A percentile compares a stretch with the other conserved stretches of the same genome.
Conservation (phyloP, 176 grass and related monocot genomes). For the Phoenix roebelenii region DNA sequence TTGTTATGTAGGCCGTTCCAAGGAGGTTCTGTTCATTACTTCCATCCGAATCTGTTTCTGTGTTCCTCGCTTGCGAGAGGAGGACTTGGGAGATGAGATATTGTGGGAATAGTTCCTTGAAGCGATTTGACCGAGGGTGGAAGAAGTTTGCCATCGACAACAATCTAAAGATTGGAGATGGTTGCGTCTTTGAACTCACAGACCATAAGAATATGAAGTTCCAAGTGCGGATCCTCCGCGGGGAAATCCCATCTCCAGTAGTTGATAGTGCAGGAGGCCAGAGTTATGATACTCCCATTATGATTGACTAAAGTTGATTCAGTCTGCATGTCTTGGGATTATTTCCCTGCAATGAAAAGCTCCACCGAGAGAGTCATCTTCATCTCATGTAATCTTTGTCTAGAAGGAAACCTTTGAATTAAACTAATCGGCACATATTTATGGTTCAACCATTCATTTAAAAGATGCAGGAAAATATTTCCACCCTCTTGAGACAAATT, state of each 20-base stretch:
- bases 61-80: conserved; percentile 2
- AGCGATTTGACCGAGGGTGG: conserved; percentile 30
- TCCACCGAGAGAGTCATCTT: too few species aligned
- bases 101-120: conserved; percentile 2
- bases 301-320: conserved; percentile 31
- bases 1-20: conserved; percentile 27
- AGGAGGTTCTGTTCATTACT: conserved; percentile 21
- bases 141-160: conserved; percentile 28
- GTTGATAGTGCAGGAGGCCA: conserved; percentile 22
- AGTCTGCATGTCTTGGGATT: too few species aligned
- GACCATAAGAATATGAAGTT: conserved; percentile 23
- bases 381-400: too few species aligned
- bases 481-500: too few species aligned
- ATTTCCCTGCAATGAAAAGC: too few species aligned
- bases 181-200: conserved; percentile 38
- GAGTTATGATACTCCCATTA: conserved; percentile 26
- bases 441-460: too few species aligned
- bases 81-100: conserved; percentile 39
- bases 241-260: conserved; percentile 17
- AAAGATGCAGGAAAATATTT: too few species aligned
- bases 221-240: conserved; percentile 35
- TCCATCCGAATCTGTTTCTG: neutral
- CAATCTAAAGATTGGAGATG: conserved; percentile 27
- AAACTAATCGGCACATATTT: too few species aligned
- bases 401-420: too few species aligned